Conservation (phyloP, 1,284 basidiomycete genomes). For the Sphagnurus paluster region DNA sequence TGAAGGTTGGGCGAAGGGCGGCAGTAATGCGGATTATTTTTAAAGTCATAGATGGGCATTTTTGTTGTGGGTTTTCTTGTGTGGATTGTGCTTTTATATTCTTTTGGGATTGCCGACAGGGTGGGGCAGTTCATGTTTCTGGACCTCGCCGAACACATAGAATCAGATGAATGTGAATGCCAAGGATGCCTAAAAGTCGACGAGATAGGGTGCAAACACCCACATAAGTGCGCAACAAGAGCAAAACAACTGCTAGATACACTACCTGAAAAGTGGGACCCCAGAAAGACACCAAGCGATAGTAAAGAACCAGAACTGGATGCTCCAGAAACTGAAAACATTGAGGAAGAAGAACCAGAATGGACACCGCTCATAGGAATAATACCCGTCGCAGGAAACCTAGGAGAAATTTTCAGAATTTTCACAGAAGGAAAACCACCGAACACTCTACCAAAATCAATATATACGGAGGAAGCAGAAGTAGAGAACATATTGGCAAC, state of each 20-base stretch:
- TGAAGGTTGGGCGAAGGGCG: too few species aligned
- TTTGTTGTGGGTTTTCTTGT: too few species aligned
- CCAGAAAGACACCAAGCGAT: neutral
- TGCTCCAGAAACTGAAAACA: neutral
- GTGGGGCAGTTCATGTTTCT: too few species aligned
- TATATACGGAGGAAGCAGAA: neutral
- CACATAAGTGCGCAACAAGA: neutral
- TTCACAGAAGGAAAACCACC: neutral
- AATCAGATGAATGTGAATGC: neutral
- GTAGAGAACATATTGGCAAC: neutral
- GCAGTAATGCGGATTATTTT: too few species aligned
- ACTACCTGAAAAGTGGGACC: neutral
- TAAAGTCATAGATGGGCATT: too few species aligned
- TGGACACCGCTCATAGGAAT: neutral
- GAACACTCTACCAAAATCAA: neutral
- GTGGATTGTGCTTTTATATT: too few species aligned
- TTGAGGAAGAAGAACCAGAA: neutral
- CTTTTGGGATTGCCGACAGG: neutral
- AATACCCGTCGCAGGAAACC: neutral
- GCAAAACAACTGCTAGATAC: neutral
- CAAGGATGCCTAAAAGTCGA: neutral
- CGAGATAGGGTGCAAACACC: neutral
- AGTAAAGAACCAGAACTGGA: too few species aligned
- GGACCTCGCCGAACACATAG: neutral
- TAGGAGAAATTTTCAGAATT: neutral